These are phyloP conservation scores for Guadua angustifolia DNA, from an alignment of 176 grass and related monocot species.

Conservation along the genomic window DNA sequence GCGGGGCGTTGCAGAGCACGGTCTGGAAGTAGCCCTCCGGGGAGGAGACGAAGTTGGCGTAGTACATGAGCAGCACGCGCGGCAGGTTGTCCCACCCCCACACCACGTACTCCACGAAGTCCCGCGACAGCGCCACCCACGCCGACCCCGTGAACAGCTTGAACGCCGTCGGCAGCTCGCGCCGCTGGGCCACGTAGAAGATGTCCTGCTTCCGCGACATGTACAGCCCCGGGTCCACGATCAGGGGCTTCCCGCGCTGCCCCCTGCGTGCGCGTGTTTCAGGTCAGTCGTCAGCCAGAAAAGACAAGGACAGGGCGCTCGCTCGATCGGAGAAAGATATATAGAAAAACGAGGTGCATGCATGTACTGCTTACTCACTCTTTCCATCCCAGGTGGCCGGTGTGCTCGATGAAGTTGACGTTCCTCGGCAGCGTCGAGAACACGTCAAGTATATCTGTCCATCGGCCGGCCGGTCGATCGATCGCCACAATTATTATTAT, in stretches of 20 bases:
- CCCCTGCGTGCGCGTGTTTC: slow-evolving; percentile 45
- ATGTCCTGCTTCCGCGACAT: slow-evolving; percentile 67
- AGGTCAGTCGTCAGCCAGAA: not conserved
- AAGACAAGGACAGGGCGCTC: not conserved
- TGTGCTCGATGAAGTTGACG: slow-evolving; percentile 91
- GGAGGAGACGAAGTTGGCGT: slow-evolving; percentile 91
- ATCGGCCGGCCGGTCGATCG: too few species aligned
- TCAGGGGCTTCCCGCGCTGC: slow-evolving; percentile 63
- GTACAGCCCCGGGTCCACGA: slow-evolving; percentile 83
- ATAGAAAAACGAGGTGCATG: too few species aligned
- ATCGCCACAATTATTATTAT: not conserved
- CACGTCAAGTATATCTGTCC: slow-evolving; percentile 68
- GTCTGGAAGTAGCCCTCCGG: slow-evolving; percentile 99
- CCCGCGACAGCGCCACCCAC: slow-evolving; percentile 72
- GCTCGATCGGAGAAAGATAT: too few species aligned
- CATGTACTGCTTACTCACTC: slow-evolving; percentile 55
- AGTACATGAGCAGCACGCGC: slow-evolving; percentile 95
- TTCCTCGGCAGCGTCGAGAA: slow-evolving; percentile 73
- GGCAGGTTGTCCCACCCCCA: slow-evolving; percentile 99
- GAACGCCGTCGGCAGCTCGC: slow-evolving; percentile 78
- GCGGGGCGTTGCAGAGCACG: slow-evolving; percentile 75
- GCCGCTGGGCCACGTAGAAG: slow-evolving; percentile 55
- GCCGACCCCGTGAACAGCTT: slow-evolving; percentile 90
- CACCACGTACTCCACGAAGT: slow-evolving; percentile 81
- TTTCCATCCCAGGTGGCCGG: slow-evolving; percentile 83